Conservation (phyloP, 768 basidiomycete genomes). For the Candolleomyces efflorescens region DNA sequence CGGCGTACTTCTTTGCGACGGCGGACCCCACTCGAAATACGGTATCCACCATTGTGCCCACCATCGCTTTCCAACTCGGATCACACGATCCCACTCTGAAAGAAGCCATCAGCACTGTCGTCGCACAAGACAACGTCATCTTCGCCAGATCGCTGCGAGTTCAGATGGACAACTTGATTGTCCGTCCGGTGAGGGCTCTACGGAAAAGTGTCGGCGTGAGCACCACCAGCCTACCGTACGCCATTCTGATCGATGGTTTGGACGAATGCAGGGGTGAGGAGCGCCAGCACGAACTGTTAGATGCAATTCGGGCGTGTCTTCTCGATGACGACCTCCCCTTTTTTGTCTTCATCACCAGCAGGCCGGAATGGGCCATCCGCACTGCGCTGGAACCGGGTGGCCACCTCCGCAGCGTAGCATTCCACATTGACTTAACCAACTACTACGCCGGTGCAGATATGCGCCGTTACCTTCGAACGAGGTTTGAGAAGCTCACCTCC, state of each 20-base stretch:
- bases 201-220: too few species aligned
- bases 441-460: slow-evolving; percentile 2
- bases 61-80: slow-evolving; percentile 12
- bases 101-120: neutral
- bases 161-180: slow-evolving; percentile 6
- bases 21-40: slow-evolving; percentile 1
- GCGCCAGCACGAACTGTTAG: neutral
- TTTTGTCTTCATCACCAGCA: neutral
- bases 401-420: neutral
- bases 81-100: neutral
- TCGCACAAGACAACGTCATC: neutral
- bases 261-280: neutral
- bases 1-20: slow-evolving; percentile 10
- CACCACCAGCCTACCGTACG: neutral
- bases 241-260: slow-evolving; percentile 4
- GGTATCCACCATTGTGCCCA: slow-evolving; percentile 1
- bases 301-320: neutral
- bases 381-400: neutral
- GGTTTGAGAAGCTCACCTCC: neutral
- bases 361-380: neutral
- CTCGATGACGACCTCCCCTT: neutral
- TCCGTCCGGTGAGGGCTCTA: neutral
- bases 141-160: neutral
- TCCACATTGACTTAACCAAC: neutral
- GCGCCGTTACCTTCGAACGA: neutral